A percentile compares a stretch with the other conserved stretches of the same genome.
Conservation (phyloP, 2,329 filamentous ascomycete species). For the Apiospora pterosperma region DNA sequence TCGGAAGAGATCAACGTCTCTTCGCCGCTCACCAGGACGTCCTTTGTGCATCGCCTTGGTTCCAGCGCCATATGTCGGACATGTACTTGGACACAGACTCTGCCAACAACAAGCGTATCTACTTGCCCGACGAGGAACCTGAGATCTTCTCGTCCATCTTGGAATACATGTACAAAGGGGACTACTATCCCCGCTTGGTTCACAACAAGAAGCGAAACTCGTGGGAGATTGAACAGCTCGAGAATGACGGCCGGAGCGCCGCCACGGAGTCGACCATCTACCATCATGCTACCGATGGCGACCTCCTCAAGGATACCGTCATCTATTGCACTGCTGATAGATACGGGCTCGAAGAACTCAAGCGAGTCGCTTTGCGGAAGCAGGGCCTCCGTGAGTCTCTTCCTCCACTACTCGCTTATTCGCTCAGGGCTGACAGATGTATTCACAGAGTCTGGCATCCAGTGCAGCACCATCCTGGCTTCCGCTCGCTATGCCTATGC, state of each 20-base stretch:
- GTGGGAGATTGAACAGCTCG: slow-evolving; percentile 73
- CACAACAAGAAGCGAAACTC: slow-evolving; percentile 78
- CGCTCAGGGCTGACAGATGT: slow-evolving; percentile 6
- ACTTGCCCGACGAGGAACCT: slow-evolving; percentile 80
- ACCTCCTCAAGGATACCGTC: slow-evolving; percentile 82
- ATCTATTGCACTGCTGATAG: slow-evolving; percentile 87
- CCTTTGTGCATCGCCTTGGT: slow-evolving; percentile 75
- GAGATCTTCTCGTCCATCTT: slow-evolving; percentile 88
- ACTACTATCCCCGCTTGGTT: slow-evolving; percentile 81
- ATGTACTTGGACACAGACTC: slow-evolving; percentile 62
- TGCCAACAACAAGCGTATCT: slow-evolving; percentile 65
- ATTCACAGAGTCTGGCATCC: slow-evolving; percentile 65
- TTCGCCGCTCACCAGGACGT: slow-evolving; percentile 91
- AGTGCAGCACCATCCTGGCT: slow-evolving; percentile 78
- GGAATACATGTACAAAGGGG: slow-evolving; percentile 90
- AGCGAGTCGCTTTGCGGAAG: slow-evolving; percentile 80
- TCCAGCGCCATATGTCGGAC: slow-evolving; percentile 60
- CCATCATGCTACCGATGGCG: slow-evolving; percentile 59
- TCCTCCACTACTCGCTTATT: background rate
- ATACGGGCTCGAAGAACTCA: slow-evolving; percentile 80
- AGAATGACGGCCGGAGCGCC: slow-evolving; percentile 38
- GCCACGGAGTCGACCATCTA: slow-evolving; percentile 64
- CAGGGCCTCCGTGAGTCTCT: slow-evolving; percentile 70
- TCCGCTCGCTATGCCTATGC: slow-evolving; percentile 89
- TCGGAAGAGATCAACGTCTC: slow-evolving; percentile 78